Evolutionary conservation across 2,329 filamentous ascomycete genomes (phyloP).

Genomic region (Phymatotrichopsis omnivora): DNA sequence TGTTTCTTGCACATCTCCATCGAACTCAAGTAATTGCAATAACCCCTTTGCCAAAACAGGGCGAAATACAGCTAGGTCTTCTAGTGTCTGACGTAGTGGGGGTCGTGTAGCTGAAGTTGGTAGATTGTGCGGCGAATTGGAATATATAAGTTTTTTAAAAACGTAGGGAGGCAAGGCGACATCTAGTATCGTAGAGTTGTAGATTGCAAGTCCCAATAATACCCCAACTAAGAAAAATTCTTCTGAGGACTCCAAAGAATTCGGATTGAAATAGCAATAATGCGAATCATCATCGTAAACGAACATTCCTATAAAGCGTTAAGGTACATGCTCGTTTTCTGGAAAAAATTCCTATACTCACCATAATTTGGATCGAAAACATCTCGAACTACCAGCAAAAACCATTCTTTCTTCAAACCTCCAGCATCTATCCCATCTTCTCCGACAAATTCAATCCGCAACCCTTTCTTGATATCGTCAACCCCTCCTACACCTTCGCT

Average conservation of each 20-base stretch:
- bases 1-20: constrained; percentile 69
- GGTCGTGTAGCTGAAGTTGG: constrained; percentile 46
- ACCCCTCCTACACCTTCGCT: constrained; percentile 68
- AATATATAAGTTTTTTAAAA: constrained; percentile 74
- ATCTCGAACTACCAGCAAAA: constrained; percentile 74
- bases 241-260: constrained; percentile 80
- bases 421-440: constrained; percentile 90
- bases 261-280: constrained; percentile 88
- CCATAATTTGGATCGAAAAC: constrained; percentile 86
- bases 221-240: constrained; percentile 87
- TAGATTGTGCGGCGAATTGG: constrained; percentile 53
- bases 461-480: constrained; percentile 81
- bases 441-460: constrained; percentile 74
- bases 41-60: constrained; percentile 67
- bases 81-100: constrained; percentile 61
- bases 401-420: constrained; percentile 89
- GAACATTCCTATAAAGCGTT: constrained; percentile 60
- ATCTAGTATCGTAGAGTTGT: constrained; percentile 89
- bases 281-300: constrained; percentile 82
- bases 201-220: constrained; percentile 78
- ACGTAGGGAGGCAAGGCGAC: constrained; percentile 79
- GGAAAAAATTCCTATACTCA: constrained; percentile 38
- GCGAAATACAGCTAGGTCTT: constrained; percentile 73
- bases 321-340: constrained; percentile 7
- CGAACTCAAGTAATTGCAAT: constrained; percentile 65